These are phyloP conservation scores for Exophiala viscosa DNA, from an alignment of 2,329 filamentous ascomycete genomes.

Conservation along the genomic window DNA sequence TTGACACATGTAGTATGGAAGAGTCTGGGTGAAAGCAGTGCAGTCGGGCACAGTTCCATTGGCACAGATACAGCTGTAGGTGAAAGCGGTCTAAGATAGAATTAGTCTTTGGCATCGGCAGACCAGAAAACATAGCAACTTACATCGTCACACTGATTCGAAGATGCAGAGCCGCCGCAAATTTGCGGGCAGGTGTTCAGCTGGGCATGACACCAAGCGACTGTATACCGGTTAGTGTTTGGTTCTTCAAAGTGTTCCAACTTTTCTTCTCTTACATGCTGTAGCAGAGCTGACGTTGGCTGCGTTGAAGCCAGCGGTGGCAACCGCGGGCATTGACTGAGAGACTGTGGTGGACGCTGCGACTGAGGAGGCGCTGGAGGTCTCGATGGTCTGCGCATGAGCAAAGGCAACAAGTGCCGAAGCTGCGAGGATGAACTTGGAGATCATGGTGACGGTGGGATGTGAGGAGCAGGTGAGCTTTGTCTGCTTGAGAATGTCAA, in stretches of 20 bases:
- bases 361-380: slow-evolving; percentile 26
- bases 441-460: slow-evolving; percentile 24
- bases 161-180: slow-evolving; percentile 50
- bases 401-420: slow-evolving; percentile 18
- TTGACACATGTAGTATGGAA: slow-evolving; percentile 60
- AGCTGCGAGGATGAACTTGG: slow-evolving; percentile 23
- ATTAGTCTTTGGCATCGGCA: background rate
- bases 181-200: slow-evolving; percentile 58
- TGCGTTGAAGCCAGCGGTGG: slow-evolving; percentile 25
- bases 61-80: slow-evolving; percentile 56
- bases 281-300: slow-evolving; percentile 15
- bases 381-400: slow-evolving; percentile 23
- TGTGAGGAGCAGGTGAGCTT: slow-evolving; percentile 4
- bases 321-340: slow-evolving; percentile 27
- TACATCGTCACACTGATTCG: slow-evolving; percentile 58
- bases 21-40: slow-evolving; percentile 53
- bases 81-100: slow-evolving; percentile 44
- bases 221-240: slow-evolving; percentile 31
- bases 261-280: slow-evolving; percentile 23
- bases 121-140: slow-evolving; percentile 30
- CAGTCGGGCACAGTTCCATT: slow-evolving; percentile 56
- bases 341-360: slow-evolving; percentile 27
- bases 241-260: background rate
- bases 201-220: slow-evolving; percentile 57
- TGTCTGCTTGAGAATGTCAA: slow-evolving; percentile 15